A percentile compares a stretch with the other conserved stretches of the same genome.
phyloP scores from a whole-genome alignment of 164 flowering plant genomes.

The Brasenia schreberi region DNA sequence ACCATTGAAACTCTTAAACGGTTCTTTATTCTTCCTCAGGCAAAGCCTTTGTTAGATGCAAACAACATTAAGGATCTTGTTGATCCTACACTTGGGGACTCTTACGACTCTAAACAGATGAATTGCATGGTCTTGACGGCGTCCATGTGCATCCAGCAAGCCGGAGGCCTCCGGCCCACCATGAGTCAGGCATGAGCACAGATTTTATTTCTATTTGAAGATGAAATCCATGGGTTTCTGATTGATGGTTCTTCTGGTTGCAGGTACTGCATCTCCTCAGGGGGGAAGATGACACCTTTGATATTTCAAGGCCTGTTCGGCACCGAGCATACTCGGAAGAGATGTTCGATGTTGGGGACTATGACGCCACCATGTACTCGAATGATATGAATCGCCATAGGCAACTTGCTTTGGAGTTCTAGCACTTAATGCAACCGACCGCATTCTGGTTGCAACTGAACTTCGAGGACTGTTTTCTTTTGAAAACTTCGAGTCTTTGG shows the following conservation, averaged over 20 bases:
- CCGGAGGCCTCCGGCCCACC: conserved; percentile 54
- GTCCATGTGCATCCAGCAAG: conserved; percentile 47
- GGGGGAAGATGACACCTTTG: conserved; percentile 29
- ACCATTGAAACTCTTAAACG: not conserved
- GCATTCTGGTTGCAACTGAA: too few species aligned
- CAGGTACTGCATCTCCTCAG: conserved; percentile 57
- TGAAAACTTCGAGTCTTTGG: too few species aligned
- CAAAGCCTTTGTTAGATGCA: conserved; percentile 48
- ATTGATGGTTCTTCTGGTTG: conserved; percentile 1
- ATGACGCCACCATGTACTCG: conserved; percentile 33
- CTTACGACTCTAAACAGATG: conserved; percentile 44
- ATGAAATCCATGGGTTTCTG: not conserved
- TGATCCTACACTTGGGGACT: conserved; percentile 47
- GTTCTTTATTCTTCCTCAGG: conserved; percentile 24
- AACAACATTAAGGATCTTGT: conserved; percentile 30
- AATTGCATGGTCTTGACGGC: conserved; percentile 34
- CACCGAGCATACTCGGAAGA: conserved; percentile 53
- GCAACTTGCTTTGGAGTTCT: conserved; percentile 34
- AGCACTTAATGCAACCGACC: too few species aligned
- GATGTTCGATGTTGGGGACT: conserved; percentile 42
- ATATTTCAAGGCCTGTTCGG: conserved; percentile 16
- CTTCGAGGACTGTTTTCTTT: too few species aligned
- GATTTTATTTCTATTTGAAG: not conserved
- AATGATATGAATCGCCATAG: conserved; percentile 34
- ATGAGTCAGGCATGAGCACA: conserved; percentile 55